Evolutionary conservation across 1,284 basidiomycete genomes (phyloP).

Genomic region (Heterobasidion annosum): DNA sequence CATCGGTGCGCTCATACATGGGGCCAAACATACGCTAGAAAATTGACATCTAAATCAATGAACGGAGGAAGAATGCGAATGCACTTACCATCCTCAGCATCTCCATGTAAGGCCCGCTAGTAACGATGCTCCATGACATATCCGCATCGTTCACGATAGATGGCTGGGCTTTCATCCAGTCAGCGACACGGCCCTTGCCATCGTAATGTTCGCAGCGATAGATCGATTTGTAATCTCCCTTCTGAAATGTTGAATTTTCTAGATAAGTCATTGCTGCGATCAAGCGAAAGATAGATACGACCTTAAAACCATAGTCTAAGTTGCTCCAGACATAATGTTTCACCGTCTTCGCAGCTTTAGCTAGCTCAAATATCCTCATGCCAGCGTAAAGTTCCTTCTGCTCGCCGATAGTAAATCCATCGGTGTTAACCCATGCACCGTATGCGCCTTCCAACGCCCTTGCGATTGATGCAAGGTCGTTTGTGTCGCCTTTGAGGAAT

Average conservation of each 20-base stretch:
- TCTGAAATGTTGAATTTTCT: not conserved
- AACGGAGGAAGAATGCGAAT: not conserved
- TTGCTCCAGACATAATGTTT: slow-evolving; percentile 31
- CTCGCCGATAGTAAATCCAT: slow-evolving; percentile 36
- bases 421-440: slow-evolving; percentile 35
- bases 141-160: slow-evolving; percentile 24
- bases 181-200: slow-evolving; percentile 34
- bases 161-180: slow-evolving; percentile 32
- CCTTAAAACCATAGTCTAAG: slow-evolving; percentile 29
- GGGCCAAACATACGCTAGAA: slow-evolving; percentile 29
- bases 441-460: slow-evolving; percentile 30
- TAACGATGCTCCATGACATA: slow-evolving; percentile 32
- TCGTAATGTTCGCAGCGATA: slow-evolving; percentile 27
- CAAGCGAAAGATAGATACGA: slow-evolving; percentile 5
- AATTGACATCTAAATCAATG: not conserved
- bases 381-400: slow-evolving; percentile 30
- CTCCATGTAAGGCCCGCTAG: slow-evolving; percentile 36
- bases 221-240: slow-evolving; percentile 7
- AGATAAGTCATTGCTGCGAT: not conserved
- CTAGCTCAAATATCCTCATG: slow-evolving; percentile 37
- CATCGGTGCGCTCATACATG: slow-evolving; percentile 24
- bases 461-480: slow-evolving; percentile 19
- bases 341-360: slow-evolving; percentile 23
- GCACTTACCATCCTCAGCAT: slow-evolving; percentile 26
- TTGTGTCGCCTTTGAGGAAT: not conserved